phyloP scores from a whole-genome alignment of 768 basidiomycete genomes.

The Collybia mongolica region DNA sequence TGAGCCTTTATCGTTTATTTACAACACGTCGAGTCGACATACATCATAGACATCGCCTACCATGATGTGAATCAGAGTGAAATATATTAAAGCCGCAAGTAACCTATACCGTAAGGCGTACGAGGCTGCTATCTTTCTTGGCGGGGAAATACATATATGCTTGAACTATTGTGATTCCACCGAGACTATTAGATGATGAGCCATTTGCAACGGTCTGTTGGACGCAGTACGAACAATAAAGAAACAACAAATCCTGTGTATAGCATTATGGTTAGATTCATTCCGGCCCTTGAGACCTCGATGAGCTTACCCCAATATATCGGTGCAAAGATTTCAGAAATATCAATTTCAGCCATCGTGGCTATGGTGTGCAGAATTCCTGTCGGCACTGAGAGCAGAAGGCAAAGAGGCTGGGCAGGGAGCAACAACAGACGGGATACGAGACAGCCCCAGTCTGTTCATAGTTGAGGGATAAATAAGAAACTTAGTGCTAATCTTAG shows the following conservation, averaged over 20 bases:
- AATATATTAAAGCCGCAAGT: neutral
- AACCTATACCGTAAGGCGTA: conserved; percentile 28
- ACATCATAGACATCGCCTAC: conserved; percentile 28
- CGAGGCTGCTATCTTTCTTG: conserved; percentile 21
- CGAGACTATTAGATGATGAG: conserved; percentile 22
- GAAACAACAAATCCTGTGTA: conserved; percentile 26
- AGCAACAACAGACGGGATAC: too few relatives aligned
- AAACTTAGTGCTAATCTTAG: too few relatives aligned
- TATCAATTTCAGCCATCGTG: conserved; percentile 14
- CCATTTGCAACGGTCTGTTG: neutral
- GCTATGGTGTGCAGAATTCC: too few relatives aligned
- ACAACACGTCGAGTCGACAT: neutral
- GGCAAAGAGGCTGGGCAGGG: too few relatives aligned
- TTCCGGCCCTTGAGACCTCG: neutral
- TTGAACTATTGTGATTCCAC: conserved; percentile 39
- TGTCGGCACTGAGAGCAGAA: too few relatives aligned
- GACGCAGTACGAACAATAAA: conserved; percentile 17
- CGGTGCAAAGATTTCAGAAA: conserved; percentile 20
- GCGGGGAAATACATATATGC: conserved; percentile 38
- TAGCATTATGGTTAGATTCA: neutral
- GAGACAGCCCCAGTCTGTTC: too few relatives aligned
- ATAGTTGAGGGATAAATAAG: too few relatives aligned
- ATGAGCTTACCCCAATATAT: conserved; percentile 26
- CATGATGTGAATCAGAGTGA: neutral
- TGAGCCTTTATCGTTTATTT: neutral